Conservation (phyloP, 169 alveolate species). For the Eimeria acervulina region DNA sequence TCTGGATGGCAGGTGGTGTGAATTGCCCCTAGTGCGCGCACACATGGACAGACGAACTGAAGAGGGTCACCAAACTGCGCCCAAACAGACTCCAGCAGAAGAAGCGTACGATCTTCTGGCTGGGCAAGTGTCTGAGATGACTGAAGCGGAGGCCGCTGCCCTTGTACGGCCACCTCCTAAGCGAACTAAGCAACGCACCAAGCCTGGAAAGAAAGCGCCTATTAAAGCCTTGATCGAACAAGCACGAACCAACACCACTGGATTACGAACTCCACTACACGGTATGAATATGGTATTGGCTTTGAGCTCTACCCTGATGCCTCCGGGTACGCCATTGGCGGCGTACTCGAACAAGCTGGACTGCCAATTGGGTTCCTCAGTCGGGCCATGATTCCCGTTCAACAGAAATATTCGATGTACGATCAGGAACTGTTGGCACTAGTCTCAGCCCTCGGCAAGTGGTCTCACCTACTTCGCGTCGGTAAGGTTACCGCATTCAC, state of each 20-base stretch:
- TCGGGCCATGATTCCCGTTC: not conserved
- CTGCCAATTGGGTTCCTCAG: not conserved
- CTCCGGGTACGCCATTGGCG: not conserved
- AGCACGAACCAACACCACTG: not conserved
- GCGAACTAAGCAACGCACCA: not conserved
- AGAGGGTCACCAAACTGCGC: not conserved
- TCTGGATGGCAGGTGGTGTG: conserved; percentile 23
- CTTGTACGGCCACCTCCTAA: not conserved
- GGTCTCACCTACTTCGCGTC: not conserved
- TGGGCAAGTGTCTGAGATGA: not conserved
- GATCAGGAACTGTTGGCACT: not conserved
- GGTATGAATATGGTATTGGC: not conserved
- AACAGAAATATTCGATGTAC: not conserved
- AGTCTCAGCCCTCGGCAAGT: not conserved
- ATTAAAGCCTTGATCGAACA: not conserved
- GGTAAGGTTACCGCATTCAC: not conserved
- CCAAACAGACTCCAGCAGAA: not conserved
- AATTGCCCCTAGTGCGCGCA: not conserved
- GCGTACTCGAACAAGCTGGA: not conserved
- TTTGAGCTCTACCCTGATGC: not conserved
- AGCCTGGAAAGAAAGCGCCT: not conserved
- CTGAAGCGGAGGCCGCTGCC: not conserved
- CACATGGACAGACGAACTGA: not conserved
- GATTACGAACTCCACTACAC: not conserved
- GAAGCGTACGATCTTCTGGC: not conserved